Evolutionary conservation across 129 eudicot species (phyloP).

Genomic region (Solidago caesia): DNA sequence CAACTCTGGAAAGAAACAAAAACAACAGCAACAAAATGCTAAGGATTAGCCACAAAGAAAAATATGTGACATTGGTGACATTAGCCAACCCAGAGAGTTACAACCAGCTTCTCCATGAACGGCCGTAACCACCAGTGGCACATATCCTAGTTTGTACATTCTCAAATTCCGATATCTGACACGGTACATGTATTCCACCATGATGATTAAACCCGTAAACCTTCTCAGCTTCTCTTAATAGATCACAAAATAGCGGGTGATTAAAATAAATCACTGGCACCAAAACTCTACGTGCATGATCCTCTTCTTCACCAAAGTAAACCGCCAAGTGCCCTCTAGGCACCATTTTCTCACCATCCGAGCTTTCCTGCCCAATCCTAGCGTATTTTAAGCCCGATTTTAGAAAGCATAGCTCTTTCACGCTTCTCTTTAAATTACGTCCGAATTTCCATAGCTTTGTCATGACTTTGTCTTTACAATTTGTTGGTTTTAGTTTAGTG

Average conservation of each 20-base stretch:
- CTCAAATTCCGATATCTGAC: conserved; percentile 73
- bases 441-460: conserved; percentile 50
- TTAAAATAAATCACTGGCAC: conserved; percentile 79
- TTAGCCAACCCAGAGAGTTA: background rate
- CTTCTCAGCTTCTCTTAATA: conserved; percentile 76
- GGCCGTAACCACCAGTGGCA: conserved; percentile 36
- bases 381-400: conserved; percentile 39
- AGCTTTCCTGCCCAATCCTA: conserved; percentile 41
- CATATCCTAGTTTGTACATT: conserved; percentile 56
- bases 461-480: conserved; percentile 28
- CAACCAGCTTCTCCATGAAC: conserved; percentile 42
- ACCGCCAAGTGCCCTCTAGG: conserved; percentile 88
- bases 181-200: conserved; percentile 84
- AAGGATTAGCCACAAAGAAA: background rate
- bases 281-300: conserved; percentile 53
- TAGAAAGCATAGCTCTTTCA: conserved; percentile 28
- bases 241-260: conserved; percentile 68
- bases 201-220: conserved; percentile 74
- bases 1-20: background rate
- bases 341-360: conserved; percentile 21
- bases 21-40: background rate
- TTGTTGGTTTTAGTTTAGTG: conserved; percentile 27
- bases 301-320: conserved; percentile 69
- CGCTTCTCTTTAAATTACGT: conserved; percentile 33
- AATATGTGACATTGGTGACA: background rate